Evolutionary conservation across 345 rosid species (phyloP).

Genomic region (Eutrema heterophyllum): DNA sequence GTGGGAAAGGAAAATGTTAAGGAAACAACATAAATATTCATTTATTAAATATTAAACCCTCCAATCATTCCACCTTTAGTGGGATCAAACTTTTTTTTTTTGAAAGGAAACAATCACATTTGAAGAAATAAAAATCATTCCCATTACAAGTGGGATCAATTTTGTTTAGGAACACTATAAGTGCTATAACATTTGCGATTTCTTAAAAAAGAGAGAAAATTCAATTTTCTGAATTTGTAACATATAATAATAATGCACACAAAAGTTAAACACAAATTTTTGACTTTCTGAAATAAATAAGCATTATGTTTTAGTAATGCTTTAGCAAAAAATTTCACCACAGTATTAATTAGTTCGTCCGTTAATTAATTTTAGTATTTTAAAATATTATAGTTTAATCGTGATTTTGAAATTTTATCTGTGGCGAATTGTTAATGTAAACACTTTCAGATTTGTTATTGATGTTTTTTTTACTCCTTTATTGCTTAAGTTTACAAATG

Average conservation of each 20-base stretch:
- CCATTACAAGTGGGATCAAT: constrained; percentile 4
- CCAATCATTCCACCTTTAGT: background rate
- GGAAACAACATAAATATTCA: background rate
- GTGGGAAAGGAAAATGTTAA: background rate
- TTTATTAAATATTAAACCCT: background rate
- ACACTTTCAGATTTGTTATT: background rate
- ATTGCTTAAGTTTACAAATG: too few relatives aligned
- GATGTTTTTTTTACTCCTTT: background rate
- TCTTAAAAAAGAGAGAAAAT: background rate
- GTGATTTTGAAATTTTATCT: background rate
- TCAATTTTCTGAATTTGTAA: background rate
- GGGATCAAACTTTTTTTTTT: background rate
- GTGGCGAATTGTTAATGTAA: background rate
- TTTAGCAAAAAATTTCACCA: constrained; percentile 10
- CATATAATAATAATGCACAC: background rate
- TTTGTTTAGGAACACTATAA: background rate
- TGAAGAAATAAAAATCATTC: background rate
- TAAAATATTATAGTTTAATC: background rate
- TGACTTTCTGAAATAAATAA: background rate
- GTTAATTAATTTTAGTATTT: background rate
- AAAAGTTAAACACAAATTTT: background rate
- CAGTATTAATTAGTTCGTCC: background rate
- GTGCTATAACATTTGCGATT: background rate
- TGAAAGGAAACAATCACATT: background rate
- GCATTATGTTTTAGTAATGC: background rate